Evolutionary conservation across 768 basidiomycete genomes (phyloP).

Genomic region (Mycena olivaceomarginata): DNA sequence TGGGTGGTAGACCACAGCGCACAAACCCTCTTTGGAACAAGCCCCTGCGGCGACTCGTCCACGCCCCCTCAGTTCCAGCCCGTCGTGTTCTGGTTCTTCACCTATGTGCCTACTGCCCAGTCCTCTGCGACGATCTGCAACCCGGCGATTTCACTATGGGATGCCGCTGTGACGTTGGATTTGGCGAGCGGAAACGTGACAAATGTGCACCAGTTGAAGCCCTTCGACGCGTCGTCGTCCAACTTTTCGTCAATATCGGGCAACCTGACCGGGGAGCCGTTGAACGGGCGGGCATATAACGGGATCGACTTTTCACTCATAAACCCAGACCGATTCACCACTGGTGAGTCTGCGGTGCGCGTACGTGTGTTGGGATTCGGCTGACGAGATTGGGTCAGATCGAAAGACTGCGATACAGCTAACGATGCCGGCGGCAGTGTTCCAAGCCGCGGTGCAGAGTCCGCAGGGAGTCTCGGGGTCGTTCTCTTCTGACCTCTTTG

Average conservation of each 20-base stretch:
- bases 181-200: conserved; percentile 66
- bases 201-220: conserved; percentile 61
- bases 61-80: conserved; percentile 64
- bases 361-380: background rate
- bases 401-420: conserved; percentile 66
- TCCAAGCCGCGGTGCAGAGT: conserved; percentile 65
- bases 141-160: conserved; percentile 65
- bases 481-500: conserved; percentile 61
- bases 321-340: conserved; percentile 62
- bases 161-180: conserved; percentile 67
- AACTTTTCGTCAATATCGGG: conserved; percentile 62
- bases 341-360: conserved; percentile 19
- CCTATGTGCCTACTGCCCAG: conserved; percentile 58
- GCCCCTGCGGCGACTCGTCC: conserved; percentile 50
- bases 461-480: conserved; percentile 60
- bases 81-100: conserved; percentile 76
- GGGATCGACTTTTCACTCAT: conserved; percentile 70
- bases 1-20: conserved; percentile 64
- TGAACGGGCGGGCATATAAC: conserved; percentile 71
- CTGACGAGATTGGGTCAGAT: conserved; percentile 37
- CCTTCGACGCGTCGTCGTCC: conserved; percentile 58
- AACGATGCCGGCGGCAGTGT: conserved; percentile 71
- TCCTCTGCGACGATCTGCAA: conserved; percentile 70
- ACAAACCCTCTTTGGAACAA: conserved; percentile 64
- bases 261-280: conserved; percentile 66